Evolutionary conservation across 2,329 filamentous ascomycete genomes (phyloP), one percentile per base, ranked within the genome.

Genomic region (Colletotrichum destructivum): DNA sequence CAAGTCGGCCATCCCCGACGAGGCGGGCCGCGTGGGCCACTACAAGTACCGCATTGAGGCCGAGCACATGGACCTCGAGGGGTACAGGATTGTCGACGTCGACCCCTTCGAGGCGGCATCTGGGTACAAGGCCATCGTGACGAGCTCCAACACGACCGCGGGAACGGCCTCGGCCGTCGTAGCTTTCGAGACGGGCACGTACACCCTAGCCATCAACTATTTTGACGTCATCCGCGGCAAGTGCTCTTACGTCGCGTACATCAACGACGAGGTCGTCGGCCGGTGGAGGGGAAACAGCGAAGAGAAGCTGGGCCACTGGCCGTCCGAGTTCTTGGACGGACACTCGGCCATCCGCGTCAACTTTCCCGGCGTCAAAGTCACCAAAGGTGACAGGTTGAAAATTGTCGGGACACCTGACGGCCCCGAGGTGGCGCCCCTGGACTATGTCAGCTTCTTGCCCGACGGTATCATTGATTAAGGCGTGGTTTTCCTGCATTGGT

Each of bases 1-100:
- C 77, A 79, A 89, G 47, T 91, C 90, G 0, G 83, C 86, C 2
- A 92, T 94, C 54, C 78, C 87, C 0, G 92, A 94, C 74, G 81
- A 85, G 23, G 75, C 75, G 0, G 83, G 82, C 2, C 86, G 91
- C 12, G 91, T 93, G 0, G 85, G 87, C 1, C 83, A 89, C 71
- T 88, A 94, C 78, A 86, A 87, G 0, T 91, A 88, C 79, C 87
- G 92, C n/a, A 87, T 94, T 56, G 91, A 93, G 82, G 91, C 91
- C 1, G 91, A 93, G 80, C 82, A 81, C 64, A 93, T 94, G 91
- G 74, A 80, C 0, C 82, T 93, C 1, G 81, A 84, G 8, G 89
- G 89, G 0, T 94, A 93, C 80, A 79, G 84, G 64, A 73, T 81
- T 0, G 87, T 88, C 26, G 73, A 76, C 1, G 89, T 92, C 1